Conservation (phyloP, 2,329 filamentous ascomycete species). For the Penicillium sp. region DNA sequence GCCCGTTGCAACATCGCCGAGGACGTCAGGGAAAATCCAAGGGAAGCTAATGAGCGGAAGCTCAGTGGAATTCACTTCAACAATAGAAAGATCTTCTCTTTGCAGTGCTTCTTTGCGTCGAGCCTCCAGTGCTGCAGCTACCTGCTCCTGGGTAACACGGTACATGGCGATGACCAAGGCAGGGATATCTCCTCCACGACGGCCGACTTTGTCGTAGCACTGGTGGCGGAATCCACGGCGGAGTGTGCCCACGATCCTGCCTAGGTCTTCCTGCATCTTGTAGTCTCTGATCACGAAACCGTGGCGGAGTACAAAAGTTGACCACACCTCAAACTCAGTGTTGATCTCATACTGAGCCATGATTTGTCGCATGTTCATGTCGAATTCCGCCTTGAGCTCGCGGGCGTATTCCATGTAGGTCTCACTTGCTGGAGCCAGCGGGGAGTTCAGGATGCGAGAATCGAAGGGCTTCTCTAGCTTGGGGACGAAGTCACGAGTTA, state of each 20-base stretch:
- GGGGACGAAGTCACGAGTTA: constrained; percentile 67
- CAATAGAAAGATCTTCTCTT: constrained; percentile 6
- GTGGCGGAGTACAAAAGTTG: constrained; percentile 76
- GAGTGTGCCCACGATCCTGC: constrained; percentile 62
- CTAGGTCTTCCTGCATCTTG: constrained; percentile 82
- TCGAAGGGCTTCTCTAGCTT: constrained; percentile 75
- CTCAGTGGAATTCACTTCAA: constrained; percentile 25
- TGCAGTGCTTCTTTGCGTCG: constrained; percentile 31
- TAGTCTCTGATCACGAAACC: constrained; percentile 73
- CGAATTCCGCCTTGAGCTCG: constrained; percentile 73
- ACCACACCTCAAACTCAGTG: constrained; percentile 91
- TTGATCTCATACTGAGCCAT: constrained; percentile 80
- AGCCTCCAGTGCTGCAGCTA: constrained; percentile 58
- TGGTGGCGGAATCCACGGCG: constrained; percentile 66
- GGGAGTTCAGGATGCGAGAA: constrained; percentile 61
- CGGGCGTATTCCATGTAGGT: constrained; percentile 58
- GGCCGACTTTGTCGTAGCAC: constrained; percentile 65
- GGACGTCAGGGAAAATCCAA: constrained; percentile 77
- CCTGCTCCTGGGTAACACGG: constrained; percentile 70
- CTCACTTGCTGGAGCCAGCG: constrained; percentile 54
- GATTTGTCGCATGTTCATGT: constrained; percentile 70
- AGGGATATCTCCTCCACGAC: constrained; percentile 58
- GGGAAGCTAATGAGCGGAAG: constrained; percentile 91
- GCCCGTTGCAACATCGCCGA: constrained; percentile 65
- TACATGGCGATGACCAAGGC: constrained; percentile 88